phyloP scores from a whole-genome alignment of 2,329 filamentous ascomycete species.

The Fusarium proliferatum region DNA sequence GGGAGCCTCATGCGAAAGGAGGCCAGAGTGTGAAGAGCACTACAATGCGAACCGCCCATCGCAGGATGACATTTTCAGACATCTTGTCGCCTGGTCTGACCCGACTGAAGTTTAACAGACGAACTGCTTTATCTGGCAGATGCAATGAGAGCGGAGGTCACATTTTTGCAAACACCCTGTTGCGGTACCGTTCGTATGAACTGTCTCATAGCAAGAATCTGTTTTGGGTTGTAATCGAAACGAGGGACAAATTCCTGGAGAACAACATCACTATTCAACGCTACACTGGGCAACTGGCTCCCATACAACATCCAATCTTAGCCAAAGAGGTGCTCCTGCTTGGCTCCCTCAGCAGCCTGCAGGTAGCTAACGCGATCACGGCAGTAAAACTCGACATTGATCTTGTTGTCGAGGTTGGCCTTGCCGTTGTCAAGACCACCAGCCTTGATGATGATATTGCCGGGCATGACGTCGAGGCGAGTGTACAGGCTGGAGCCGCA shows the following conservation, averaged over 20 bases:
- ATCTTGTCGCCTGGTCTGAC: accelerated
- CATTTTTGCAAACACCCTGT: background rate
- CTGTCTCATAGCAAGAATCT: background rate
- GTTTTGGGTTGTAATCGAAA: background rate
- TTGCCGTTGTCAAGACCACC: conserved; percentile 62
- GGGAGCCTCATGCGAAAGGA: accelerated
- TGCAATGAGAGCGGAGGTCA: background rate
- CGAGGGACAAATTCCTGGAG: background rate
- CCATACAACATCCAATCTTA: background rate
- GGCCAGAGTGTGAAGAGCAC: background rate
- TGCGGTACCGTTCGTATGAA: background rate
- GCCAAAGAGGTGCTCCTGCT: conserved; percentile 55
- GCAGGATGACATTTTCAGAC: accelerated
- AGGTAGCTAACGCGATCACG: conserved; percentile 61
- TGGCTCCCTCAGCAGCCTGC: conserved; percentile 55
- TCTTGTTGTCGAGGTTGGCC: conserved; percentile 54
- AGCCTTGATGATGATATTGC: conserved; percentile 61
- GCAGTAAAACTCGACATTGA: conserved; percentile 64
- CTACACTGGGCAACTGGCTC: background rate
- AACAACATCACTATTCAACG: background rate
- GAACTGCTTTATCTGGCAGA: background rate
- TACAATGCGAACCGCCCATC: background rate
- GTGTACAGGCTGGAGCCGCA: conserved; percentile 65
- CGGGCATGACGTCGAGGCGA: conserved; percentile 64
- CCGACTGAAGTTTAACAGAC: background rate